Evolutionary conservation across 441 rosid species (phyloP).

Genomic region (Jatropha multifida): DNA sequence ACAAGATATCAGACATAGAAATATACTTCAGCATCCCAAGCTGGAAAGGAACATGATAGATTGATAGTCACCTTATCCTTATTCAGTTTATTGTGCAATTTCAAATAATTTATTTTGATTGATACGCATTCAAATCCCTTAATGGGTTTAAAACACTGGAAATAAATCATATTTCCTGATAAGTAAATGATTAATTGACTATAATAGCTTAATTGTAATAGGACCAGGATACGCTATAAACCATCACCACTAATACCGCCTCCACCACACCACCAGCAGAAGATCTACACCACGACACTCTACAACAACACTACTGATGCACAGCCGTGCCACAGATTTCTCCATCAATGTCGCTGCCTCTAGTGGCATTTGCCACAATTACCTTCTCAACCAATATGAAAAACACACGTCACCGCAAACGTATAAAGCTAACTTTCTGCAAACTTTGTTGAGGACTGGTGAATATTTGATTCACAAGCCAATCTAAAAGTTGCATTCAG

Average conservation of each 20-base stretch:
- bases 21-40: neutral
- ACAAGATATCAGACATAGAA: neutral
- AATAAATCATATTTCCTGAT: neutral
- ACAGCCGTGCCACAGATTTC: neutral
- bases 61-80: neutral
- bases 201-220: neutral
- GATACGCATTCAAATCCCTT: neutral
- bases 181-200: neutral
- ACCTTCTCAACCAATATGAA: constrained; percentile 5
- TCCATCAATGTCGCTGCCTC: neutral
- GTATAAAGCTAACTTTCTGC: neutral
- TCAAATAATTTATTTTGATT: neutral
- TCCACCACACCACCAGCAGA: constrained; percentile 1
- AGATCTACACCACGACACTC: neutral
- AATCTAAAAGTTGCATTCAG: neutral
- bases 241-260: neutral
- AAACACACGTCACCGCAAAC: neutral
- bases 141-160: neutral
- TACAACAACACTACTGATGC: neutral
- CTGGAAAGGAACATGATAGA: neutral
- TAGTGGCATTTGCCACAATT: neutral
- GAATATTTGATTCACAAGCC: neutral
- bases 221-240: neutral
- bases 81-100: neutral
- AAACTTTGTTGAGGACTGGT: neutral